These are phyloP conservation scores for Capsicum pubescens DNA, from an alignment of 257 asterid genomes.

Conservation along the genomic window DNA sequence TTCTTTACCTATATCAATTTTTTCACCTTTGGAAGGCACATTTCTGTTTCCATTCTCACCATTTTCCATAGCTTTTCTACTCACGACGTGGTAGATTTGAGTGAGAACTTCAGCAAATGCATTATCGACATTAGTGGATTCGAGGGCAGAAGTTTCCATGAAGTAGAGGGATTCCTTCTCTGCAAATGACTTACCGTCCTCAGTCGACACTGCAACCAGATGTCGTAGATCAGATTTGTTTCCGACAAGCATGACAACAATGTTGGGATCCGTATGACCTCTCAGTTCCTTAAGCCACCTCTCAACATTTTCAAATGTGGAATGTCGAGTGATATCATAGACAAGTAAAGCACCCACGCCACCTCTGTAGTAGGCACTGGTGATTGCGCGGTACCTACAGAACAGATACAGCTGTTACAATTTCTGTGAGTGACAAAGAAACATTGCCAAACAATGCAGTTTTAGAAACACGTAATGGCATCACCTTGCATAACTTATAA, in stretches of 20 bases:
- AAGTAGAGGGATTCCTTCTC: constrained; percentile 83
- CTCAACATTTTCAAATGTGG: too few relatives aligned
- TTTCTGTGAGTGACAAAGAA: background rate
- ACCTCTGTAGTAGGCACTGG: too few relatives aligned
- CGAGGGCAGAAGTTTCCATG: constrained; percentile 90
- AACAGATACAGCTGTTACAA: constrained; percentile 13
- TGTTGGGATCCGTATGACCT: too few relatives aligned
- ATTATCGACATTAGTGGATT: constrained; percentile 70
- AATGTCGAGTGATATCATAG: too few relatives aligned
- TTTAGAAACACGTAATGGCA: background rate
- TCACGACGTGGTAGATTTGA: constrained; percentile 65
- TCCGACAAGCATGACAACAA: too few relatives aligned
- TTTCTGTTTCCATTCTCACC: constrained; percentile 50
- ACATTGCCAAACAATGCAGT: background rate
- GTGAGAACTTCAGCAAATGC: constrained; percentile 82
- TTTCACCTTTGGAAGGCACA: constrained; percentile 76
- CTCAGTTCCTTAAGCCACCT: too few relatives aligned
- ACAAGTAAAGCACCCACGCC: too few relatives aligned
- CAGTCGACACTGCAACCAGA: too few relatives aligned
- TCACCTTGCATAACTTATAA: background rate
- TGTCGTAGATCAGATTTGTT: too few relatives aligned
- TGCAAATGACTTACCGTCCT: constrained; percentile 52
- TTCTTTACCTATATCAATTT: constrained; percentile 71
- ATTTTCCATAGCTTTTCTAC: constrained; percentile 75
- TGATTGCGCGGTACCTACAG: background rate